Conservation (phyloP, 805 yeast species). For the Lipomyces kockii region DNA sequence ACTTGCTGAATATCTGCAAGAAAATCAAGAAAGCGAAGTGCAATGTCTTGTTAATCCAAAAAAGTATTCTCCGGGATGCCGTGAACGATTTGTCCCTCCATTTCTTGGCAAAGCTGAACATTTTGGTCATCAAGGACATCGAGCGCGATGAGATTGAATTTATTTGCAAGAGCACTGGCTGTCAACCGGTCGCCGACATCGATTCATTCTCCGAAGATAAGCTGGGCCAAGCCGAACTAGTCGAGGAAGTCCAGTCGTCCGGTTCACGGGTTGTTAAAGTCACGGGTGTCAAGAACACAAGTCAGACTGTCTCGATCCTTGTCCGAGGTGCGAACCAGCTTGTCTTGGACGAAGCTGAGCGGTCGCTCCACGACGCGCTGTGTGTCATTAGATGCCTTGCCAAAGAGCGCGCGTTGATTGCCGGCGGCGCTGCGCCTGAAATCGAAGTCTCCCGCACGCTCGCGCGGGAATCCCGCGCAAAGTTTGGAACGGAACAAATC, state of each 20-base stretch:
- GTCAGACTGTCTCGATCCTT: constrained; percentile 78
- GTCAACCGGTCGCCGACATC: constrained; percentile 95
- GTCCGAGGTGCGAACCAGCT: constrained; percentile 93
- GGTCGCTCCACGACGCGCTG: constrained; percentile 95
- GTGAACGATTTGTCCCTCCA: constrained; percentile 94
- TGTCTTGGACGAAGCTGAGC: constrained; percentile 93
- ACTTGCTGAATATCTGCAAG: constrained; percentile 90
- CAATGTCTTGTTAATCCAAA: constrained; percentile 86
- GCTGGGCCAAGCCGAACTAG: constrained; percentile 86
- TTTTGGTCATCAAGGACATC: constrained; percentile 91
- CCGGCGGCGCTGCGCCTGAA: constrained; percentile 99
- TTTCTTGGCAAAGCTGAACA: constrained; percentile 88
- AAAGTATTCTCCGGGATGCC: constrained; percentile 92
- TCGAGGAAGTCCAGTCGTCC: constrained; percentile 87
- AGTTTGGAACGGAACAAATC: constrained; percentile 85
- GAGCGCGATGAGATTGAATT: constrained; percentile 97
- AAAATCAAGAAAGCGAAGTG: constrained; percentile 96
- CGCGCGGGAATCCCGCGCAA: constrained; percentile 68
- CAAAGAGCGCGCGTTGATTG: constrained; percentile 85
- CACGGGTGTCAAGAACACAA: constrained; percentile 71
- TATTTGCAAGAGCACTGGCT: constrained; percentile 78
- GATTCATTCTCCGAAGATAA: constrained; percentile 93
- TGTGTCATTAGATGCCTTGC: constrained; percentile 91
- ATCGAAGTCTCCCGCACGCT: constrained; percentile 81
- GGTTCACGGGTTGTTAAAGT: constrained; percentile 89